Conservation (phyloP, 73 alveolate species). For the Durusdinium trenchii region DNA sequence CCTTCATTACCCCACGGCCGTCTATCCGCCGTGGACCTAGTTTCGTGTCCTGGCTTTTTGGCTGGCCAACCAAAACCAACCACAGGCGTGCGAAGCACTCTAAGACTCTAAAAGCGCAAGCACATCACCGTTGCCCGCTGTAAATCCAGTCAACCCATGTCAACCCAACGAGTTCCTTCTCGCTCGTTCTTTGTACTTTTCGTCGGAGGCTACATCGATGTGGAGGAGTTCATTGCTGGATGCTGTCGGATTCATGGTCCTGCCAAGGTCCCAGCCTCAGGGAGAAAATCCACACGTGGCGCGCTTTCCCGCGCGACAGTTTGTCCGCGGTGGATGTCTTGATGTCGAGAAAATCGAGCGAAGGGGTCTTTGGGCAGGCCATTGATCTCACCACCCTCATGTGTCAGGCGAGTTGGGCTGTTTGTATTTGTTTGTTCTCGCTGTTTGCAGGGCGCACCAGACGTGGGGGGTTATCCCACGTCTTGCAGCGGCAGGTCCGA, state of each 20-base stretch:
- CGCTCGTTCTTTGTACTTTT: neutral
- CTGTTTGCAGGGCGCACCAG: neutral
- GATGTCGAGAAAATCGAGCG: neutral
- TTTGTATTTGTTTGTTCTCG: neutral
- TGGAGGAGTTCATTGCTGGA: slow-evolving; percentile 84
- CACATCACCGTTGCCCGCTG: no score
- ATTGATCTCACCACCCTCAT: slow-evolving; percentile 78
- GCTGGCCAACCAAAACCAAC: no score
- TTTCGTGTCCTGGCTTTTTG: no score
- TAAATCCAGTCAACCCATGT: no score
- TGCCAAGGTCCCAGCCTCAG: slow-evolving; percentile 32
- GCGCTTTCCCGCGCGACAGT: neutral
- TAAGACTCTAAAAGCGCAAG: no score
- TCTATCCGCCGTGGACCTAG: no score
- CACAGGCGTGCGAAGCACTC: no score
- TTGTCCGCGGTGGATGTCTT: no score
- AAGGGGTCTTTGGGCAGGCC: slow-evolving; percentile 22
- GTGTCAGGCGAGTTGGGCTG: slow-evolving; percentile 63
- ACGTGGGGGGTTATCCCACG: neutral
- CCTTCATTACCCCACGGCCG: no score
- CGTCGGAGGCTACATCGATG: slow-evolving; percentile 88
- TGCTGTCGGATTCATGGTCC: slow-evolving; percentile 94
- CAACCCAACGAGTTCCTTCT: neutral
- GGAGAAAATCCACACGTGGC: neutral
- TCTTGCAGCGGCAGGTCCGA: neutral